Evolutionary conservation across 2,329 filamentous ascomycete species (phyloP).

Genomic region (Tolypocladium paradoxum): DNA sequence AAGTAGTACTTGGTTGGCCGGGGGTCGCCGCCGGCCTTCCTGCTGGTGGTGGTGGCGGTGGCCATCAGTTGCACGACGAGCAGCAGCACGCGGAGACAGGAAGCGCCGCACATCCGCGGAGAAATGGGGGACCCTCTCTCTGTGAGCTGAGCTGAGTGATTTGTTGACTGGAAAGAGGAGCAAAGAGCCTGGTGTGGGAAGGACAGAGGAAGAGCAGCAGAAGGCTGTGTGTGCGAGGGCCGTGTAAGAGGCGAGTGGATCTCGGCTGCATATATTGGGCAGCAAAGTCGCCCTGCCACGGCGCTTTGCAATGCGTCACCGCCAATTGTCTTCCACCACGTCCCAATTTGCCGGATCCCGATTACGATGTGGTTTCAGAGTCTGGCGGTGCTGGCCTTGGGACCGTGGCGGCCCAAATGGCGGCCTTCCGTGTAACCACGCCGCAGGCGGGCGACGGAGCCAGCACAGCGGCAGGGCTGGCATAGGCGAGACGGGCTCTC

Average conservation of each 20-base stretch:
- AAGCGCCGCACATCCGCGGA: neutral
- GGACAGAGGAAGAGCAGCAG: neutral
- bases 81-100: neutral
- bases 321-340: slow-evolving; percentile 14
- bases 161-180: neutral
- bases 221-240: neutral
- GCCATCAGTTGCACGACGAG: slow-evolving; percentile 9
- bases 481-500: neutral
- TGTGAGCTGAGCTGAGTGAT: neutral
- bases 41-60: neutral
- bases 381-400: neutral
- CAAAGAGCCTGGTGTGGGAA: neutral
- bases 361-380: neutral
- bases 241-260: slow-evolving; percentile 1
- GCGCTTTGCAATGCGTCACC: neutral
- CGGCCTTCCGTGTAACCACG: neutral
- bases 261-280: slow-evolving; percentile 10
- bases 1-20: slow-evolving; percentile 28
- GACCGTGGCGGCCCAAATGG: neutral
- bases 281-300: slow-evolving; percentile 9
- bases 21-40: slow-evolving; percentile 2
- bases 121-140: neutral
- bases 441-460: neutral
- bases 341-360: slow-evolving; percentile 1
- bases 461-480: neutral